Percentiles rank a stretch among this genome's conserved stretches.
These are phyloP conservation scores for Prunus mume DNA, from an alignment of 306 rosid genomes.

Conservation along the genomic window DNA sequence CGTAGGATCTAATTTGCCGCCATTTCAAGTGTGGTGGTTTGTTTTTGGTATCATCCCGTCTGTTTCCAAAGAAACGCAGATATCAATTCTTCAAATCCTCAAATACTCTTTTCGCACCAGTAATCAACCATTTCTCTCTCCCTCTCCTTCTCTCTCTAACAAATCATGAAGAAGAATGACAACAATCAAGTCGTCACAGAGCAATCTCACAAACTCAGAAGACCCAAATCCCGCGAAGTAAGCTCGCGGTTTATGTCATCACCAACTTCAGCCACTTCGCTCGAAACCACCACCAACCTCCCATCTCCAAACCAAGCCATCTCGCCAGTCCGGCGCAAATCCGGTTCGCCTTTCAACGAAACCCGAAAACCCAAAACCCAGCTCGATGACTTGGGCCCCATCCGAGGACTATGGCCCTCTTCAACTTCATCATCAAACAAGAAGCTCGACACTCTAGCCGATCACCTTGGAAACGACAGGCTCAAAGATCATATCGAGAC, in stretches of 20 bases:
- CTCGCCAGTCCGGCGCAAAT: slow-evolving; percentile 47
- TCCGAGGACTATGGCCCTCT: slow-evolving; percentile 71
- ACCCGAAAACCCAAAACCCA: slow-evolving; percentile 20
- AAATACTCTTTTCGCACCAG: neutral
- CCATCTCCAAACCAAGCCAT: slow-evolving; percentile 31
- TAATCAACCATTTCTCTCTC: neutral
- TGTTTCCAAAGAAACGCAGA: neutral
- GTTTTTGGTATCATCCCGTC: slow-evolving; percentile 18
- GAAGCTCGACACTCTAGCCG: slow-evolving; percentile 53
- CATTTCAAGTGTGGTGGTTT: slow-evolving; percentile 10
- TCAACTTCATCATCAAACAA: slow-evolving; percentile 20
- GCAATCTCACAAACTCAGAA: slow-evolving; percentile 46
- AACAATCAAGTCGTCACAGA: slow-evolving; percentile 23
- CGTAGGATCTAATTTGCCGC: slow-evolving; percentile 36
- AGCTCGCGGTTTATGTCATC: slow-evolving; percentile 53
- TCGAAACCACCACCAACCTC: slow-evolving; percentile 24
- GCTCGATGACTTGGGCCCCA: slow-evolving; percentile 37
- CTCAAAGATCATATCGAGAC: slow-evolving; percentile 33
- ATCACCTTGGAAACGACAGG: slow-evolving; percentile 64
- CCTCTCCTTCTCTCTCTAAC: neutral
- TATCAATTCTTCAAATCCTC: neutral
- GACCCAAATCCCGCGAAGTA: slow-evolving; percentile 45
- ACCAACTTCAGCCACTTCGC: slow-evolving; percentile 19
- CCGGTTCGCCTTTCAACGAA: slow-evolving; percentile 18
- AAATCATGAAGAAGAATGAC: slow-evolving; percentile 35